Conservation (phyloP, 129 eudicot species). For the Logfia minima region DNA sequence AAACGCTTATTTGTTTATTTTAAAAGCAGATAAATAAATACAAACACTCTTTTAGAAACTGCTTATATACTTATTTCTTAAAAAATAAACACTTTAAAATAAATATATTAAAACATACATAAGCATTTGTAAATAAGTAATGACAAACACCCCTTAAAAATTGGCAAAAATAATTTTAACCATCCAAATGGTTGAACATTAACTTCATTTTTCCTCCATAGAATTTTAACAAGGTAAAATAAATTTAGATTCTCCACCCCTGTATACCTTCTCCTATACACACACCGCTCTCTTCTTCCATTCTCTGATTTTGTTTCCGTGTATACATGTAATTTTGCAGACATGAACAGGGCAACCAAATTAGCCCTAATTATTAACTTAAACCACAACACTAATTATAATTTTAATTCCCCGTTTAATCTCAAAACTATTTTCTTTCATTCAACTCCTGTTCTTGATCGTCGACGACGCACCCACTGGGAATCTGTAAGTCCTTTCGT, state of each 20-base stretch:
- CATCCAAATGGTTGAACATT: neutral
- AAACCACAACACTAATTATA: conserved; percentile 9
- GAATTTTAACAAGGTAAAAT: too few relatives aligned
- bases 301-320: neutral
- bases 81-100: too few relatives aligned
- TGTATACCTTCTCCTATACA: neutral
- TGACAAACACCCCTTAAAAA: too few relatives aligned
- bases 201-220: neutral
- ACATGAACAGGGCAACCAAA: conserved; percentile 12
- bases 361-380: conserved; percentile 26
- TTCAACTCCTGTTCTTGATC: conserved; percentile 63
- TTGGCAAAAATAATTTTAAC: neutral
- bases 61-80: too few relatives aligned
- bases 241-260: neutral
- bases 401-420: conserved; percentile 30
- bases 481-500: conserved; percentile 42
- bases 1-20: too few relatives aligned
- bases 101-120: too few relatives aligned
- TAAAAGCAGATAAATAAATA: too few relatives aligned
- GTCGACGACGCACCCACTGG: conserved; percentile 67
- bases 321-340: neutral
- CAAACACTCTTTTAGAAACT: too few relatives aligned
- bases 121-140: too few relatives aligned
- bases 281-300: neutral
- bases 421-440: conserved; percentile 48